phyloP scores from a whole-genome alignment of 2,329 filamentous ascomycete species.

The Colletotrichum cordylinicola region DNA sequence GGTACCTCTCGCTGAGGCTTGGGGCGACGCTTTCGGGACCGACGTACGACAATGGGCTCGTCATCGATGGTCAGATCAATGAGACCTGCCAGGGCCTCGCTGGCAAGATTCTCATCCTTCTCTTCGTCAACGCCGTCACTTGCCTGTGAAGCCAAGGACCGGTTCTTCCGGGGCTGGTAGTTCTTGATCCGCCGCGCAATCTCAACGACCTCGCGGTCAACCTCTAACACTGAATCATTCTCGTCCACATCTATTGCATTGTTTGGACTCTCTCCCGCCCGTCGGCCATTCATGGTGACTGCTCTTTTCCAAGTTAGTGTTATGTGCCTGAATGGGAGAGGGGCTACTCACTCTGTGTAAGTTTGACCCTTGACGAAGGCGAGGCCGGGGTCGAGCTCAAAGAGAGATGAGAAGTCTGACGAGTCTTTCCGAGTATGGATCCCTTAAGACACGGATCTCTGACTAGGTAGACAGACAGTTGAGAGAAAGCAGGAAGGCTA shows the following conservation, averaged over 20 bases:
- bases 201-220: background rate
- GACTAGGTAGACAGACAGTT: background rate
- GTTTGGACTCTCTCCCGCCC: background rate
- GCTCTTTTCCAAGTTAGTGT: background rate
- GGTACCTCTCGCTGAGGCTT: background rate
- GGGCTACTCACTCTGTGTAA: background rate
- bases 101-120: conserved; percentile 15
- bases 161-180: background rate
- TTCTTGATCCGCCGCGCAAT: background rate
- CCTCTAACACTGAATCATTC: background rate
- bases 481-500: background rate
- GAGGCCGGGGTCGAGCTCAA: background rate
- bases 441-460: background rate
- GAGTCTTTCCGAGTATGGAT: background rate
- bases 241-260: background rate
- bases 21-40: background rate
- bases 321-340: background rate
- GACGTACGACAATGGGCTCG: background rate
- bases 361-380: background rate
- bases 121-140: conserved; percentile 5
- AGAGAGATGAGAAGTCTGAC: background rate
- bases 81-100: conserved; percentile 27
- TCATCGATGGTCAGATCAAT: conserved; percentile 40
- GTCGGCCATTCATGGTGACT: background rate
- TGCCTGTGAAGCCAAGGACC: background rate